Conservation (phyloP, 2,329 filamentous ascomycete species). For the Diaporthe ilicicola region DNA sequence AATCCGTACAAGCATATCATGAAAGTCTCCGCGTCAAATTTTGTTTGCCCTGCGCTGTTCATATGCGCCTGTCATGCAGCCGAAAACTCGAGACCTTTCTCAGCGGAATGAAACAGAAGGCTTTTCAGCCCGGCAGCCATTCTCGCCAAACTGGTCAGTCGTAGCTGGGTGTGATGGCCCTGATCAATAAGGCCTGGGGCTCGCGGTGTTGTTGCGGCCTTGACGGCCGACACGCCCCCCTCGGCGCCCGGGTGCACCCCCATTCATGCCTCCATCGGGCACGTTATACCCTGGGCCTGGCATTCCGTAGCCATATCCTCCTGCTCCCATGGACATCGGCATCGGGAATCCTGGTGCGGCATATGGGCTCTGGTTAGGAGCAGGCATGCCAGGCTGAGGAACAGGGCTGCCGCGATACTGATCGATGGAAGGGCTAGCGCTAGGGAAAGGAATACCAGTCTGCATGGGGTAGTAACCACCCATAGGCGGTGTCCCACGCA, state of each 20-base stretch:
- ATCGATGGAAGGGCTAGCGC: constrained; percentile 58
- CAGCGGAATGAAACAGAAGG: background rate
- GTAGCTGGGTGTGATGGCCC: background rate
- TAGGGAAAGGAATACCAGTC: constrained; percentile 62
- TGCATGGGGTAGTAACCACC: constrained; percentile 68
- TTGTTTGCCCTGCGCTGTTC: constrained; percentile 9
- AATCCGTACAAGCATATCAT: constrained; percentile 11
- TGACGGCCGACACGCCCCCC: constrained; percentile 31
- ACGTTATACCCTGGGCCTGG: constrained; percentile 30
- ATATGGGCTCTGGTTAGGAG: constrained; percentile 54
- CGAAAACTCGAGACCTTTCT: background rate
- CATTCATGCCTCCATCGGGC: constrained; percentile 31
- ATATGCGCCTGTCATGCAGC: constrained; percentile 7
- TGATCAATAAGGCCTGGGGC: constrained; percentile 30
- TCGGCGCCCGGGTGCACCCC: constrained; percentile 28
- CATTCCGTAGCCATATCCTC: constrained; percentile 52
- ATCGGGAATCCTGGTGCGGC: constrained; percentile 59
- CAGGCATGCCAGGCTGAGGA: constrained; percentile 45
- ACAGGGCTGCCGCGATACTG: constrained; percentile 65
- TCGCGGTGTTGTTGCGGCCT: constrained; percentile 32
- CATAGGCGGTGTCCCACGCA: constrained; percentile 63
- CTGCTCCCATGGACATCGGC: constrained; percentile 50
- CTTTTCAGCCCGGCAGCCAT: background rate
- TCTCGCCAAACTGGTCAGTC: background rate
- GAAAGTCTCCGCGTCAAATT: constrained; percentile 8